These are phyloP conservation scores for Gonapodya sp. DNA, from an alignment of 192 early-diverging fungal species.

Conservation along the genomic window DNA sequence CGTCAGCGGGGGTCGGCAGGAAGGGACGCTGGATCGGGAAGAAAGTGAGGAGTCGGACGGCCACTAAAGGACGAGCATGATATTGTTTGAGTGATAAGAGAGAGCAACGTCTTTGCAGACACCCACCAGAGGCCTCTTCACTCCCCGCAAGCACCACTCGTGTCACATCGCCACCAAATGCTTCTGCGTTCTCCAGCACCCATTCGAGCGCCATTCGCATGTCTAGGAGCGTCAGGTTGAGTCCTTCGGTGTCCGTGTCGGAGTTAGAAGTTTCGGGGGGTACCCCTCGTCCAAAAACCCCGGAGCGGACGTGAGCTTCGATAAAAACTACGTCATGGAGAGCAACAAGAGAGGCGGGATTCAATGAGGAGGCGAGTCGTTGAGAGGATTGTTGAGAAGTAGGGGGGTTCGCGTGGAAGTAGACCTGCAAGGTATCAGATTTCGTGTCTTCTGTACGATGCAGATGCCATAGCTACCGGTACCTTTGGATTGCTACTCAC, in stretches of 20 bases:
- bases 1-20: no score
- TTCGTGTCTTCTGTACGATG: no score
- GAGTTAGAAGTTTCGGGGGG: neutral
- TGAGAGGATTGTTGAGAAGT: neutral
- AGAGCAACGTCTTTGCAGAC: no score
- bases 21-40: no score
- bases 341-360: neutral
- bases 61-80: no score
- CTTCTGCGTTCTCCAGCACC: slow-evolving; percentile 46
- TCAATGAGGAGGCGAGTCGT: neutral
- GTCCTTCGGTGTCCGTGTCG: neutral
- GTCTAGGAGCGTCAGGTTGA: slow-evolving; percentile 30
- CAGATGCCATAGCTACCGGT: no score
- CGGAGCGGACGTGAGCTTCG: neutral
- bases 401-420: neutral
- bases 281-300: neutral
- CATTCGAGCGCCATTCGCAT: slow-evolving; percentile 39
- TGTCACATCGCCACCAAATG: slow-evolving; percentile 52
- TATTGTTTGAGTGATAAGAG: no score
- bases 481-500: no score
- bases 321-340: neutral
- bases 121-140: neutral
- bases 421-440: neutral
- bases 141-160: neutral
- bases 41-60: no score